phyloP scores from a whole-genome alignment of 495 filamentous ascomycete species.

The Staphylotrichum longicolle region DNA sequence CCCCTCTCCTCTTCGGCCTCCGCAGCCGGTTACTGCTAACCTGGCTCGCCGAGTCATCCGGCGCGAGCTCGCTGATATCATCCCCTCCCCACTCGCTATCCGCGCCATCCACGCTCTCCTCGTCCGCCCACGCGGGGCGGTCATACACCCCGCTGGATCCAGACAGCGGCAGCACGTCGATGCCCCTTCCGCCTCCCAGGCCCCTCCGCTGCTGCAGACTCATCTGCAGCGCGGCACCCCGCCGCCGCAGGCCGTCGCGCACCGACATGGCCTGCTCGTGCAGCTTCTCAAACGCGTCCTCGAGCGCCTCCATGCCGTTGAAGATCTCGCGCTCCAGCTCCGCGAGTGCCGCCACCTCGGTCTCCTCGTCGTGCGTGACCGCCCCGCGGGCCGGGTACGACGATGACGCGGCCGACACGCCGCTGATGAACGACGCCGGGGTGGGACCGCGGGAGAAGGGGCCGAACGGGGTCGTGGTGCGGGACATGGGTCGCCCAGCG shows the following conservation, averaged over 20 bases:
- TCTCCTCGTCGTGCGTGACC: slow-evolving; percentile 90
- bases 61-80: slow-evolving; percentile 69
- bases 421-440: slow-evolving; percentile 49
- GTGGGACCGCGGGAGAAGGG: slow-evolving; percentile 44
- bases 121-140: slow-evolving; percentile 46
- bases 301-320: slow-evolving; percentile 86
- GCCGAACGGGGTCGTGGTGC: slow-evolving; percentile 35
- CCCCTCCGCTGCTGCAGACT: slow-evolving; percentile 67
- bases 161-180: slow-evolving; percentile 46
- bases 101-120: slow-evolving; percentile 48
- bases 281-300: slow-evolving; percentile 91
- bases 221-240: slow-evolving; percentile 74
- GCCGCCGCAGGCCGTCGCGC: slow-evolving; percentile 72
- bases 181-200: slow-evolving; percentile 23
- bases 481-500: slow-evolving; percentile 33
- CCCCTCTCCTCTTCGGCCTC: slow-evolving; percentile 66
- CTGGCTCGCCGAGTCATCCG: slow-evolving; percentile 79
- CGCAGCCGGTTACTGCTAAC: slow-evolving; percentile 72
- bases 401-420: slow-evolving; percentile 39
- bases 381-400: slow-evolving; percentile 40
- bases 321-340: slow-evolving; percentile 94
- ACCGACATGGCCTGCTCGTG: slow-evolving; percentile 82
- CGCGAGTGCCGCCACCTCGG: slow-evolving; percentile 82
- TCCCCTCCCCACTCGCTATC: slow-evolving; percentile 66
- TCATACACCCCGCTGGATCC: slow-evolving; percentile 42